Conservation (phyloP, 202 grass and related monocot genomes). For the Dendrocalamus latiflorus region DNA sequence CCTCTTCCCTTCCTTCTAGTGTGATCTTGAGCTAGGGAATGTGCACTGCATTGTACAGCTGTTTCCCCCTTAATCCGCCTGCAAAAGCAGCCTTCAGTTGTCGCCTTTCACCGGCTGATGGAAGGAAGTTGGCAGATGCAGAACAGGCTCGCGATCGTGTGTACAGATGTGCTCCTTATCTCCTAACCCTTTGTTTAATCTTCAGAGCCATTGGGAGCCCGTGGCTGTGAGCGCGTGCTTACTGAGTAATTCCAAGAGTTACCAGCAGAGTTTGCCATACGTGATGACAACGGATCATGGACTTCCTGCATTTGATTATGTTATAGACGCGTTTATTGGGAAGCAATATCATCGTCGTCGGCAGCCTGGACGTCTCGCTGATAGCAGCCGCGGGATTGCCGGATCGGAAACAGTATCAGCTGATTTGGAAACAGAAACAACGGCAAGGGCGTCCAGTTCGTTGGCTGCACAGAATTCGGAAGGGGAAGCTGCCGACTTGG, state of each 20-base stretch:
- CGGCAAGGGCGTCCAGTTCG: too few relatives aligned
- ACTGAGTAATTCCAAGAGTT: background rate
- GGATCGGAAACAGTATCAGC: too few relatives aligned
- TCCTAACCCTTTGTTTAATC: conserved; percentile 6
- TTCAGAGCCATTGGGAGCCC: too few relatives aligned
- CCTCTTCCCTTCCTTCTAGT: background rate
- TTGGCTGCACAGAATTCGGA: too few relatives aligned
- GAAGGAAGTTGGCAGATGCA: background rate
- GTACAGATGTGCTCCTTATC: background rate
- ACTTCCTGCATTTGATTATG: background rate
- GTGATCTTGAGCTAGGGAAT: background rate
- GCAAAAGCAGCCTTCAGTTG: background rate
- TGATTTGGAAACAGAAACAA: too few relatives aligned
- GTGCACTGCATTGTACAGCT: conserved; percentile 7
- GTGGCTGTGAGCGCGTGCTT: background rate
- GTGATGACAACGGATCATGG: conserved; percentile 7
- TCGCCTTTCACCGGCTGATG: conserved; percentile 6
- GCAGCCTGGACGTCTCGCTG: too few relatives aligned
- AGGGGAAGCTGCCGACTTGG: too few relatives aligned
- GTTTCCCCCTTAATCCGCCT: background rate
- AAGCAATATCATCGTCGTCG: too few relatives aligned
- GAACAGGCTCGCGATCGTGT: background rate
- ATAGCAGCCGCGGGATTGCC: too few relatives aligned
- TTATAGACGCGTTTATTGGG: too few relatives aligned
- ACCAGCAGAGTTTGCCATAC: background rate